Evolutionary conservation across 495 filamentous ascomycete species (phyloP), one percentile per base, ranked within the genome.

Genomic region (Diplogelasinospora grovesii): DNA sequence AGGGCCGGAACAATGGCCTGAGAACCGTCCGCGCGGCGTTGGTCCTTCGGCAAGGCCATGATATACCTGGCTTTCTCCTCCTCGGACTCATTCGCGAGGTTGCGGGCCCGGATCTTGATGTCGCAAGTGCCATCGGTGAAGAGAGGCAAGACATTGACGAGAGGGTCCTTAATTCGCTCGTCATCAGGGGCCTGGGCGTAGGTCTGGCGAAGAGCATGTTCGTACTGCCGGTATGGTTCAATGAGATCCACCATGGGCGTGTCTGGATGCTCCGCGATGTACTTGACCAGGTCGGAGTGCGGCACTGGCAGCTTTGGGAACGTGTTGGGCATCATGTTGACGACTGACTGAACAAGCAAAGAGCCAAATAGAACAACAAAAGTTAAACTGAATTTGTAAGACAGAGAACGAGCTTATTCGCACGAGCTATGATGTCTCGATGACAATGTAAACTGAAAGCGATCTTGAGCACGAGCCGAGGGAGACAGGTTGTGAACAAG

Each of bases 131-230:
- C 61, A 2, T 71, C 65, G 39, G 68, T 71, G 54, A 83, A 89
- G 15, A 93, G 53, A 6, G 86, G 83, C 6, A 87, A 62, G 21
- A 83, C 57, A 53, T 88, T 93, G 59, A 82, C 61, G 38, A 71
- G 53, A 16, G 72, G 71, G 48, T 85, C 74, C 26, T 75, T 59
- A 15, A 85, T 60, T 26, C 69, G 56, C 8, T 72, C 60, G 48
- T 85, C 71, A 15, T 65, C 54, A 2, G 79, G 77, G 8, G 83
- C 64, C 58, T 89, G 85, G 25, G 86, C 85, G 53, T 78, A 90
- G 19, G 78, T 56, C 52, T 81, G 77, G 18, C 86, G 80, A 5
- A 86, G 58, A 33, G 73, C 69, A 15, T 75, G 69, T 45, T 90
- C 86, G 39, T 75, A 86, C 8, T 71, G 57, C 45, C 80, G 78